phyloP scores from a whole-genome alignment of 2,329 filamentous ascomycete species.

The Colletotrichum tanaceti region DNA sequence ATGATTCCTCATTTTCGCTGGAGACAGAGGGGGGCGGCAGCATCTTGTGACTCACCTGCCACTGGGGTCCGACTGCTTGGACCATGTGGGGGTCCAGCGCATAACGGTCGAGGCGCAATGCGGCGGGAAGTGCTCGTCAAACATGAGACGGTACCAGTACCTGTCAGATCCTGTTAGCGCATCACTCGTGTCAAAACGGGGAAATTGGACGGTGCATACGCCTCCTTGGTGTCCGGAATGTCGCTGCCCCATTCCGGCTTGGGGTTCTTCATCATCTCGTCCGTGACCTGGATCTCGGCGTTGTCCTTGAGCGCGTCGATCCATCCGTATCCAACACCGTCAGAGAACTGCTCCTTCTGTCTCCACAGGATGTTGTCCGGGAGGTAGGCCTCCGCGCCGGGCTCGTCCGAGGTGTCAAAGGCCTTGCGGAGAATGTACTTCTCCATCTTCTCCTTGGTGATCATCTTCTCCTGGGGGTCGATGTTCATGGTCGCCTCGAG shows the following conservation, averaged over 20 bases:
- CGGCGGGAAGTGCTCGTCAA: conserved; percentile 97
- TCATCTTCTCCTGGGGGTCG: conserved; percentile 95
- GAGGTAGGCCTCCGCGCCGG: conserved; percentile 85
- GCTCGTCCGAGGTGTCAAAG: conserved; percentile 92
- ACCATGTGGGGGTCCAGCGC: conserved; percentile 98
- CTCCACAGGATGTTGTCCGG: conserved; percentile 96
- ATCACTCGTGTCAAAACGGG: conserved; percentile 11
- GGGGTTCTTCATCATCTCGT: conserved; percentile 98
- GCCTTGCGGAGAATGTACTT: conserved; percentile 99
- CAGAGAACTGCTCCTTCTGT: conserved; percentile 99
- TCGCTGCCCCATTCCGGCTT: conserved; percentile 96
- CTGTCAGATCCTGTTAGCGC: conserved; percentile 54
- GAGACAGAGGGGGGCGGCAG: neutral
- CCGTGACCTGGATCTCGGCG: conserved; percentile 87
- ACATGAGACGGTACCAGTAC: conserved; percentile 99
- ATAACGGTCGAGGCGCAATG: conserved; percentile 92
- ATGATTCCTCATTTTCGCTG: conserved; percentile 2
- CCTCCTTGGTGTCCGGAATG: conserved; percentile 96
- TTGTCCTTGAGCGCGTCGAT: conserved; percentile 97
- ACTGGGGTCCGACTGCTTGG: conserved; percentile 93
- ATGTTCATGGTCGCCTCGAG: conserved; percentile 93
- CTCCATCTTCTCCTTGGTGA: conserved; percentile 88
- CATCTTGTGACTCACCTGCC: conserved; percentile 73
- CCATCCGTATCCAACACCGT: conserved; percentile 99
- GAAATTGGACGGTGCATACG: conserved; percentile 60